phyloP scores from a whole-genome alignment of 176 grass and related monocot species.

The Microstegium vimineum region DNA sequence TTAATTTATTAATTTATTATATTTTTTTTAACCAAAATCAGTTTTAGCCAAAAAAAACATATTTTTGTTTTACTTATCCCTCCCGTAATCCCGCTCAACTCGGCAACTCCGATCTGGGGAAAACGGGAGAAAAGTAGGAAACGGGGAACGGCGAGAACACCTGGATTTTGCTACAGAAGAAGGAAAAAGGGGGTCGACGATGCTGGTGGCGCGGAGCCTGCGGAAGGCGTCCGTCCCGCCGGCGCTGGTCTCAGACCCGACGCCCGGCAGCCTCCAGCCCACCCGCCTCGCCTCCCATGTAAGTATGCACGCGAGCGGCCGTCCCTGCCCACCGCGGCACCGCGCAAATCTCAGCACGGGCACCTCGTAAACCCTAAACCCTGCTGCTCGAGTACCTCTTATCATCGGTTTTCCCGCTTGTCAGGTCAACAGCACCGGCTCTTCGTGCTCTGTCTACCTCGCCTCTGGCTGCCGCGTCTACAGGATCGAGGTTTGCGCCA shows the following conservation, averaged over 20 bases:
- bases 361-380: conserved; percentile 39
- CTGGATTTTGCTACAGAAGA: neutral
- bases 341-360: neutral
- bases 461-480: conserved; percentile 79
- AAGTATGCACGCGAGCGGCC: neutral
- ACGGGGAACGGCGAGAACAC: neutral
- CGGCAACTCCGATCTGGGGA: no score
- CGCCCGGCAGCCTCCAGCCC: conserved; percentile 66
- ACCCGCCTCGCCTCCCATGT: conserved; percentile 81
- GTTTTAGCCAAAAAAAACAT: no score
- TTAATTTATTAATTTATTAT: no score
- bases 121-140: neutral
- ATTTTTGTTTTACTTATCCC: no score
- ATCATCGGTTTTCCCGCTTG: neutral
- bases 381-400: neutral
- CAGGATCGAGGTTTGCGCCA: conserved; percentile 59
- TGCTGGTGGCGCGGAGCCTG: conserved; percentile 67
- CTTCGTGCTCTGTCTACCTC: conserved; percentile 69
- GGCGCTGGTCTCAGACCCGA: conserved; percentile 61
- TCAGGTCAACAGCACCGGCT: conserved; percentile 51
- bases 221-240: conserved; percentile 66
- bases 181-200: neutral
- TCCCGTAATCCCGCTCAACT: no score
- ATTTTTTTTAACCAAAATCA: no score
- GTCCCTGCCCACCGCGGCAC: neutral